Base-by-base conservation (phyloP, 371 early-diverging fungal genomes). In the Mucor racemosus region DNA sequence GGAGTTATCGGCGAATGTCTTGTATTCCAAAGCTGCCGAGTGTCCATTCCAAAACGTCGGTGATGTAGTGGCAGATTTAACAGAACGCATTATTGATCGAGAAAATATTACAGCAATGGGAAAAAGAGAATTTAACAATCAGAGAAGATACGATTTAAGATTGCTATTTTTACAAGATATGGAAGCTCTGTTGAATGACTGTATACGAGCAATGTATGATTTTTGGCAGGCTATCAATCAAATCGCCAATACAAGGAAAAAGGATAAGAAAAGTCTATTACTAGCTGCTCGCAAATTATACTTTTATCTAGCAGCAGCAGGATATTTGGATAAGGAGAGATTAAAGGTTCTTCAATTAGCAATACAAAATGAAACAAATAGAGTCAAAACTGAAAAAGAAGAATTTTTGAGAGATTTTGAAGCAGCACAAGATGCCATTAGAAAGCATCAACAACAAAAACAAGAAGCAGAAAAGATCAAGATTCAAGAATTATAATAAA, bases 261-360 rank as follows among this genome's bases (percentile, higher is more conserved):
- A 63, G 33, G 58, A 57, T 10, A 63, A 26, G 0, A 68, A 64
- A 44, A 7, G 41, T 5, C 5, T 41, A 0, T 10, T 62, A 10
- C 48, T 73, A 36, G 76, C 77, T 14, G 46, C 67, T 0, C 72
- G 67, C 15, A 79, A 79, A 42, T 66, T 77, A 5, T 67, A 74
- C 40, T 79, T 71, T 56, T 77, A 75, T 55, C 19, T 75, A 1
- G 77, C 73, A 0, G 72, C 61, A 19, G 72, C 65, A 7, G 63
- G 62, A 26, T 64, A 59, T 53, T 9, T 70, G 26, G 60, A 54
- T 26, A 35, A 53, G 5, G 26, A 58, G 5, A 26, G 56, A 3
- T 14, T 40, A 4, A 26, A 63, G 0, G 39, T 69, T 2, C 5
- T 66, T 1, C n/a, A 15, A 3, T 9, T 58, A 31, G 41, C 60